Evolutionary conservation across 2,329 filamentous ascomycete genomes (phyloP), one percentile per base, ranked within the genome.

Genomic region (Apiospora sp.): DNA sequence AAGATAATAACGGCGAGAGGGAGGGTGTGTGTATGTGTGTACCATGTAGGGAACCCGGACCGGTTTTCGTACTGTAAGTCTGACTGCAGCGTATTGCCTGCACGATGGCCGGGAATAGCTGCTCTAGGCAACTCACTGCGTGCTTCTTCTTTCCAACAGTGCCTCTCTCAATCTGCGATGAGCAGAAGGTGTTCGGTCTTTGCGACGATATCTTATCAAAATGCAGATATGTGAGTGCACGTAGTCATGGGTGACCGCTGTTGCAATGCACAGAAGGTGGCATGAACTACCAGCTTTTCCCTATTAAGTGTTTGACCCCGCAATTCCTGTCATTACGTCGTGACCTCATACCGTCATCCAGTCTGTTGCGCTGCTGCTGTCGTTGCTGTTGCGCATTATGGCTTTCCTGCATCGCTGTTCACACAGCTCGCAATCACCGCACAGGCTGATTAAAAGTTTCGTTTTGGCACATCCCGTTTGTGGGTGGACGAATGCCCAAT

Each of bases 401-500:
- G 8, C 34, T 4, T 4, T 41, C 34, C 58, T 41, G 58, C 58
- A 64, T 37, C 22, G 54, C 4, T n/a, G 30, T 34, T 34, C 30
- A 61, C 14, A 58, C 54, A 37, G 27, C 16, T 30, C 14, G 54
- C 16, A 61, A 61, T 61, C 27, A 61, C 16, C 30, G 54, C 58
- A 41, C 34, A 64, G 58, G 30, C 58, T 64, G 58, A 41, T n/a
- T 64, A 34, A 22, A 24, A 64, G 58, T 41, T 64, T 64, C 22
- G 34, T 10, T 64, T n/a, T 64, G 30, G 58, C 58, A 64, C 22
- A 64, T 41, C 58, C 58, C 58, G 58, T 64, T 64, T 41, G 58
- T 64, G 58, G 34, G 58, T 64, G 58, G 58, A 64, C 58, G 58
- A 64, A 64, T n/a, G 58, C 58, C 58, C 30, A 64, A 61, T 61